Base-by-base conservation (phyloP, 2,329 filamentous ascomycete species). In the Colletotrichum tabaci region DNA sequence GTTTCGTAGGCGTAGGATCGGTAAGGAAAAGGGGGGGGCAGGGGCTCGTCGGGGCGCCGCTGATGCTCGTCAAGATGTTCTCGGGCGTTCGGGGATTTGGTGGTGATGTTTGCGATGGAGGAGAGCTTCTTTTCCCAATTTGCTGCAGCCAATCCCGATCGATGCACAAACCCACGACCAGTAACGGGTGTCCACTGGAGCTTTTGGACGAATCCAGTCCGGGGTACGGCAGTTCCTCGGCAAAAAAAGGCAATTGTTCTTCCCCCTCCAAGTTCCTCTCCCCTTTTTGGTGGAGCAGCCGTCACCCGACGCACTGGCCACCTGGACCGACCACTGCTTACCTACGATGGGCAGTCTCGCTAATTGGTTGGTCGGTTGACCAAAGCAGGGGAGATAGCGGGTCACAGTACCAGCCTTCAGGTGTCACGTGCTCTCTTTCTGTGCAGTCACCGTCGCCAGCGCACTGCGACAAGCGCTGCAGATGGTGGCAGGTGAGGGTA, bases 391-490 rank as follows among this genome's bases (percentile, higher is more conserved):
- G 35, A 8, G 35, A 35, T 35, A 9, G 30, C 8, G 35, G 35
- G 8, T 38, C 35, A 38, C 35, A 38, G 35, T 38, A 9, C 35
- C 35, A 38, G 35, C 35, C 35, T 38, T 38, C 8, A 10, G 2
- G 4, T 38, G 61, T 72, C 70, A 72, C 70, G 70, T 72, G 70
- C 23, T 1, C 78, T 78, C 15, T n/a, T 10, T 6, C 18, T 52
- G 38, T 79, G 78, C 21, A 38, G n/a, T 15, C 47, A 12, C 18
- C 49, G 47, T 52, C 61, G 26, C 66, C 61, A 57, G 42, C 58
- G 16, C 56, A 47, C 23, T 40, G 44, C 46, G 42, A 47, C 35
- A 50, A 64, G 21, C 52, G 18, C n/a, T 16, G 21, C 35, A 42
- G 49, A 66, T 10, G 35, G 49, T 52, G 53, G 66, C 42, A 60